phyloP scores from a whole-genome alignment of 2,329 filamentous ascomycete species.

The Lecanosticta acicola region DNA sequence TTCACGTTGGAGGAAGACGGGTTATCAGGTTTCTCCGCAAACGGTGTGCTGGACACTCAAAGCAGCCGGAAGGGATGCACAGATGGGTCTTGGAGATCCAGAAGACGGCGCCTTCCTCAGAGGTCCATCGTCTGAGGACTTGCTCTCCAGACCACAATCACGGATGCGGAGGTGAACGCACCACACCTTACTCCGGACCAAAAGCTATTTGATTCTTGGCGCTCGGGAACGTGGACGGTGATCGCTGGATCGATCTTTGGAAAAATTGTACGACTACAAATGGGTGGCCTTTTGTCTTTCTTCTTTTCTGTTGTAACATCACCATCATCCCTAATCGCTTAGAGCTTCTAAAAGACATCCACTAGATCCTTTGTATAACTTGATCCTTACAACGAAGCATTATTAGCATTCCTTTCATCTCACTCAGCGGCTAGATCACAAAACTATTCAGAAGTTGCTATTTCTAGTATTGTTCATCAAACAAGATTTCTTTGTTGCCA shows the following conservation, averaged over 20 bases:
- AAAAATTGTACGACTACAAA: background rate
- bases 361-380: background rate
- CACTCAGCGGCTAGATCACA: background rate
- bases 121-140: background rate
- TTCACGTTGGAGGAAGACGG: constrained; percentile 23
- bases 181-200: too few species aligned
- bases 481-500: background rate
- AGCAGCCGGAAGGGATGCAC: constrained; percentile 12
- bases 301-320: background rate
- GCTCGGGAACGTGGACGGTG: background rate
- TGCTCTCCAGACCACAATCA: too few species aligned
- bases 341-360: background rate
- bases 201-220: too few species aligned
- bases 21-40: constrained; percentile 18
- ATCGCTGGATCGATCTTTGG: background rate
- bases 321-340: background rate
- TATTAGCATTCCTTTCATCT: background rate
- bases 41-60: constrained; percentile 20
- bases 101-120: constrained; percentile 9
- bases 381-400: background rate
- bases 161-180: too few species aligned
- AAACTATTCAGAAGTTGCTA: background rate
- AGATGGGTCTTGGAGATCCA: constrained; percentile 16
- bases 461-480: background rate
- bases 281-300: background rate